Evolutionary conservation across 2,329 filamentous ascomycete species (phyloP).

Genomic region (Coniochaeta hoffmannii): DNA sequence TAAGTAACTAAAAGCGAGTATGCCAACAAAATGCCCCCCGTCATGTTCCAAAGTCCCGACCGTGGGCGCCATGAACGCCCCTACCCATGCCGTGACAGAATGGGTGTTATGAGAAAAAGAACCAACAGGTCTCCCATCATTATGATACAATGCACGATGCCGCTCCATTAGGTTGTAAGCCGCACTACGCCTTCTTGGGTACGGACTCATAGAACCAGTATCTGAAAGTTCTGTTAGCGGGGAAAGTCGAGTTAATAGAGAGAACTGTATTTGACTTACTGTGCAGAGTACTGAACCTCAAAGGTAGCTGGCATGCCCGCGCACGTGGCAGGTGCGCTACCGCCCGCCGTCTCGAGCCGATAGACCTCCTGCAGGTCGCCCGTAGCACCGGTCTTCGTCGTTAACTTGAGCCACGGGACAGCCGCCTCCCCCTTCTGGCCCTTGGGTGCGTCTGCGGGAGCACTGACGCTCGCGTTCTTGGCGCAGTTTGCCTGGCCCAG

Average conservation of each 20-base stretch:
- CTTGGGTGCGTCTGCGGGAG: slow-evolving; percentile 52
- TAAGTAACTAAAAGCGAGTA: background rate
- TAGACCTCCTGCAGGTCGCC: slow-evolving; percentile 69
- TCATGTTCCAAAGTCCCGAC: background rate
- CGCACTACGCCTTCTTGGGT: background rate
- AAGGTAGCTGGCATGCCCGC: slow-evolving; percentile 55
- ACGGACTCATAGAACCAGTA: slow-evolving; percentile 30
- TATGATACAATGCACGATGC: background rate
- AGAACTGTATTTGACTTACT: slow-evolving; percentile 51
- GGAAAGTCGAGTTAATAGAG: background rate
- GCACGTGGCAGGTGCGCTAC: slow-evolving; percentile 67
- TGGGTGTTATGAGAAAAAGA: background rate
- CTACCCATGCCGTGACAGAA: background rate
- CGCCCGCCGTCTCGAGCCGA: slow-evolving; percentile 76
- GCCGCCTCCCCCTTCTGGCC: slow-evolving; percentile 60
- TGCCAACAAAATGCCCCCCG: background rate
- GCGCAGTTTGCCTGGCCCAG: slow-evolving; percentile 56
- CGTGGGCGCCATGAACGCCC: slow-evolving; percentile 1
- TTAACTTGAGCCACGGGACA: slow-evolving; percentile 75
- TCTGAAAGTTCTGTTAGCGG: slow-evolving; percentile 14
- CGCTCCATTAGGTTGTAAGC: background rate
- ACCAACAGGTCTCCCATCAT: background rate
- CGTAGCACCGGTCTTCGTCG: slow-evolving; percentile 45
- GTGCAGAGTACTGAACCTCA: slow-evolving; percentile 70
- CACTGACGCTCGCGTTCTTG: slow-evolving; percentile 53